Percentiles rank a stretch among this genome's conserved stretches.
These are phyloP conservation scores for Capsella bursapastoris DNA, from an alignment of 345 rosid genomes.

Conservation along the genomic window DNA sequence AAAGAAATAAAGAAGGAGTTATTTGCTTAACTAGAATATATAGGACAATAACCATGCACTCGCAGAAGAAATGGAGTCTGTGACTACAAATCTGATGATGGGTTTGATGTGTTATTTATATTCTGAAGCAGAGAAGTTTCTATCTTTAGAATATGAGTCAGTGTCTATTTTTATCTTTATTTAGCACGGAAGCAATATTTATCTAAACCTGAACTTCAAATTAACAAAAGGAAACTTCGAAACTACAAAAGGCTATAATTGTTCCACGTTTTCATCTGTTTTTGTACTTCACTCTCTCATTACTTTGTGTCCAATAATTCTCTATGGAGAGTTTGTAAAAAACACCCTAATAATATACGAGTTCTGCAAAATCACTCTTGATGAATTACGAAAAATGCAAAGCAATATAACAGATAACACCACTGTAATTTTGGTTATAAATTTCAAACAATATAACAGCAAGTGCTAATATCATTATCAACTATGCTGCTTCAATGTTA, in stretches of 20 bases:
- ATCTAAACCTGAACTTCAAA: background rate
- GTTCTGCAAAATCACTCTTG: background rate
- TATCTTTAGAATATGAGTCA: slow-evolving; percentile 29
- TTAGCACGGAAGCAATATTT: slow-evolving; percentile 5
- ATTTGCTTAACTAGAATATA: no score
- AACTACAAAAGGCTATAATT: slow-evolving; percentile 1
- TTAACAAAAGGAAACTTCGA: background rate
- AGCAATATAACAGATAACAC: background rate
- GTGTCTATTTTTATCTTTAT: slow-evolving; percentile 10
- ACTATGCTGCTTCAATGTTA: no score
- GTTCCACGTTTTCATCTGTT: slow-evolving; percentile 26
- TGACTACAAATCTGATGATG: slow-evolving; percentile 26
- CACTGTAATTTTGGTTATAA: background rate
- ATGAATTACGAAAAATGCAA: no score
- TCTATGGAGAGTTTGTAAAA: background rate
- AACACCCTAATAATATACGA: background rate
- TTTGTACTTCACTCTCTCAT: background rate
- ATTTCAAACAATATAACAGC: no score
- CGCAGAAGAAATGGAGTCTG: slow-evolving; percentile 31
- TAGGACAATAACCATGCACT: slow-evolving; percentile 18
- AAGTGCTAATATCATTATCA: background rate
- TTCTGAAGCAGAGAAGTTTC: slow-evolving; percentile 32
- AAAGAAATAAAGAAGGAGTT: no score
- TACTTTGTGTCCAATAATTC: background rate
- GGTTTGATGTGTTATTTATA: slow-evolving; percentile 18